Evolutionary conservation across 495 filamentous ascomycete species (phyloP), one percentile per base, ranked within the genome.

Genomic region (Physcia stellaris): DNA sequence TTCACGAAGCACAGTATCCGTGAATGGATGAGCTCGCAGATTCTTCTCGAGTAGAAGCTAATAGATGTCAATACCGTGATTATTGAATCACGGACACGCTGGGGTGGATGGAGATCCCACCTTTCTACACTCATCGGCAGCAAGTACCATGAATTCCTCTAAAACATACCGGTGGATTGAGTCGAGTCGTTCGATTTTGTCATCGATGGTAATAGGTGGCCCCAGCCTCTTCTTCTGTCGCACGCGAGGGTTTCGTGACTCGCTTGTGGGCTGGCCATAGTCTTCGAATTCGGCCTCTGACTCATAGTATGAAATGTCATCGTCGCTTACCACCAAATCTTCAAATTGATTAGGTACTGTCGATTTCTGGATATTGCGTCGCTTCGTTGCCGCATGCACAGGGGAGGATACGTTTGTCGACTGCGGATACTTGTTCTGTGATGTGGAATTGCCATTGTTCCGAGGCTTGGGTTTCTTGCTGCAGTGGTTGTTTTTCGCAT

Each of bases 391-490:
- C 26, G 63, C 64, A 52, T 78, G 67, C 3, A 85, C 55, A 4
- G 90, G 88, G 9, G 90, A 94, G 2, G 90, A 86, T 7, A 94
- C 70, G 39, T 85, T 81, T 0, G 88, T 94, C 4, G 88, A 92
- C 36, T 66, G 56, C 16, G 79, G 78, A 49, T 65, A 54, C 13
- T 63, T 55, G 19, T 58, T 48, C 20, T 57, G 41, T 15, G 52
- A 48, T 28, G 38, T 52, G 13, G 52, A 36, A 22, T 46, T 49
- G 28, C 51, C 56, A 22, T 49, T 62, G 22, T 50, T 58, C 40
- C 40, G 46, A 39, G 45, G 37, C 46, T 57, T 56, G 27, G 18
- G 42, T 39, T 26, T 31, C 40, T 43, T 47, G 24, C 47, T 46
- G 13, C 32, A 31, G 3, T 33, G 41, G 24, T 63, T 54, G 23